Evolutionary conservation across 2,329 filamentous ascomycete species (phyloP), one percentile per base, ranked within the genome.

Genomic region (Gnomoniopsis smithogilvyi): DNA sequence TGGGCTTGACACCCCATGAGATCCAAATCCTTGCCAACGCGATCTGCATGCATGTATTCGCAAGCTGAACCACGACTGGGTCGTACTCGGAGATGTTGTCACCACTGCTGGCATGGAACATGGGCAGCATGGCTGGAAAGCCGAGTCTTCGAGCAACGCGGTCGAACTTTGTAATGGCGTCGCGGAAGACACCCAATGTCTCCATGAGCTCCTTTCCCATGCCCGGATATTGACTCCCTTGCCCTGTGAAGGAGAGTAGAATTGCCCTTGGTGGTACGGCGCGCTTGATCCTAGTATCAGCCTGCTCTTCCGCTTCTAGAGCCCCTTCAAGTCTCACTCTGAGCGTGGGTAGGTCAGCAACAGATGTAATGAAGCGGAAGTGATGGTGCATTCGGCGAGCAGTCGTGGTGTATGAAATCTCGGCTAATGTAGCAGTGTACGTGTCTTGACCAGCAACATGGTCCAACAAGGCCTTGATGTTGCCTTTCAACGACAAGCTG

Each of bases 401-500:
- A 3, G 87, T 90, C 0, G 84, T 86, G 0, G 85, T 88, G 71
- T 90, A 91, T 0, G 87, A 81, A 1, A 90, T 71, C 59, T 83
- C 75, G 1, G 79, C 75, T 17, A 89, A 12, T 41, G 4, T 26
- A 15, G 48, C 67, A 0, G 81, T 78, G 1, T 77, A 3, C 82
- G 77, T 2, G 80, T 76, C 36, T 80, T 76, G 34, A 71, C 64
- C 26, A 80, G 78, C 64, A 88, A 77, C 70, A 80, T 86, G 2
- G 69, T 67, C n/a, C 10, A 85, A 72, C 1, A 88, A 74, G 17
- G 75, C 74, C 64, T 82, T 75, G 21, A 84, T 76, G 62, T 89
- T 89, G 57, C 76, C 76, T 30, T 78, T 78, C 72, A 88, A 83
- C n/a, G 86, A 76, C n/a, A 75, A 67, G 78, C 78, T 33, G 19